Conservation (phyloP, 2,329 filamentous ascomycete genomes). For the Delphinella strobiligena region DNA sequence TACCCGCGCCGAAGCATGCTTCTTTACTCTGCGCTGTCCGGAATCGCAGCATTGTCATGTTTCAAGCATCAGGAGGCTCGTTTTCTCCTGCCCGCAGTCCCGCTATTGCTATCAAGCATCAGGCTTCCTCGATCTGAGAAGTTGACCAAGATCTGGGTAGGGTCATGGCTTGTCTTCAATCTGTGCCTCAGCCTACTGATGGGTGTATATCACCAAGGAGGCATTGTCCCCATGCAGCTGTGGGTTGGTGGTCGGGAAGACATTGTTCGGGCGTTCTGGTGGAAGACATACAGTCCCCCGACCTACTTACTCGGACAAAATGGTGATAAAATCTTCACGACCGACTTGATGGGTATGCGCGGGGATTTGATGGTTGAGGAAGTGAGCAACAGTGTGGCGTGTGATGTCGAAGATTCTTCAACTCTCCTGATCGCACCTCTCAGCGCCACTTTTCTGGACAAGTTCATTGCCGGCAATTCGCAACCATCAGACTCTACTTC, state of each 20-base stretch:
- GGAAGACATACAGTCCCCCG: slow-evolving; percentile 76
- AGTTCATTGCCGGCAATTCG: slow-evolving; percentile 23
- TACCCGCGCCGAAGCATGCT: slow-evolving; percentile 46
- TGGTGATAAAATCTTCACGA: slow-evolving; percentile 57
- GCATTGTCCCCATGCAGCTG: slow-evolving; percentile 62
- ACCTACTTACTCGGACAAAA: slow-evolving; percentile 70
- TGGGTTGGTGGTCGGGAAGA: slow-evolving; percentile 58
- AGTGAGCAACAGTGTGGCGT: slow-evolving; percentile 48
- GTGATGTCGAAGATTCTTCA: slow-evolving; percentile 31
- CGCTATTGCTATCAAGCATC: slow-evolving; percentile 64
- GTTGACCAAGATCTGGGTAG: slow-evolving; percentile 39
- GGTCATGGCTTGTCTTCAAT: slow-evolving; percentile 59
- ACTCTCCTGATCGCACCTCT: slow-evolving; percentile 54
- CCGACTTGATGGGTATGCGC: slow-evolving; percentile 62
- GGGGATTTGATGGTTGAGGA: slow-evolving; percentile 48
- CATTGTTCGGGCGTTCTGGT: slow-evolving; percentile 63
- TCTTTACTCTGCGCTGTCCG: slow-evolving; percentile 62
- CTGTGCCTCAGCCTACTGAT: slow-evolving; percentile 55
- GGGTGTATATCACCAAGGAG: slow-evolving; percentile 74
- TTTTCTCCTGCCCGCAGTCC: slow-evolving; percentile 64
- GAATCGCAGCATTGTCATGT: slow-evolving; percentile 56
- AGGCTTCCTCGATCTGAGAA: slow-evolving; percentile 49
- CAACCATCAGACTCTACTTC: neutral
- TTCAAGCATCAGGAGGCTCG: slow-evolving; percentile 73
- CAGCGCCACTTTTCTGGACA: slow-evolving; percentile 58